Evolutionary conservation across 2,329 filamentous ascomycete genomes (phyloP), one percentile per base, ranked within the genome.

Genomic region (Cercospora brassicicola): DNA sequence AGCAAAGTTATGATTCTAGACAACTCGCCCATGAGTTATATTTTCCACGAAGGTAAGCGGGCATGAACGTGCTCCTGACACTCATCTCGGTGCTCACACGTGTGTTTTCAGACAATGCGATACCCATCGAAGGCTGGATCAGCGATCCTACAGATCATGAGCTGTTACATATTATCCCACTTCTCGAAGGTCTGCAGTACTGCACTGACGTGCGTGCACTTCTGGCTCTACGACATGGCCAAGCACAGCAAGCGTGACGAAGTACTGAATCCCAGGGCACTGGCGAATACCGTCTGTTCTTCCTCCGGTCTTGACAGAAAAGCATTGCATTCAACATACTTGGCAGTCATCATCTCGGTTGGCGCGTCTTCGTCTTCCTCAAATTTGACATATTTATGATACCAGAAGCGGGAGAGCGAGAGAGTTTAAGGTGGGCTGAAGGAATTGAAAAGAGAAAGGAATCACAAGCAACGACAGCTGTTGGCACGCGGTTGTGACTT

Each of bases 1-100:
- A 97, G 94, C 82, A 96, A 93, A 81, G 95, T 99, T 69, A 97
- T 98, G 91, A 99, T 99, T 79, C 84, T 99, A 80, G 95, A 99
- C 83, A 99, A 99, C 78, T 97, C 93, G 80, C 95, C 95, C 65
- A 88, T 97, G 84, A 97, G 94, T 82, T 99, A 98, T 82, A 92
- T 97, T 82, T 98, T 98, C 82, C 94, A 98, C 78, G 93, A 97
- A 89, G 94, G 95, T 95, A 83, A 78, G 87, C 78, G 45, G 18
- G 45, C 11, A 4, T n/a, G 7, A 13, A 4, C 30, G n/a, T 2
- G 26, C 26, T 15, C 39, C 15, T 6, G 15, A 11, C n/a, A 59
- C 45, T 59, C 15, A 23, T 66, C 31, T 65, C 66, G 59, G 66
- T 42, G 30, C 31, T 63, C 51, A 63, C 51, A 61, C 42, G 64